Percentiles rank a stretch among this genome's conserved stretches.
These are phyloP conservation scores for Ambrosia artemisiifolia DNA, from an alignment of 129 eudicot species.

Conservation along the genomic window DNA sequence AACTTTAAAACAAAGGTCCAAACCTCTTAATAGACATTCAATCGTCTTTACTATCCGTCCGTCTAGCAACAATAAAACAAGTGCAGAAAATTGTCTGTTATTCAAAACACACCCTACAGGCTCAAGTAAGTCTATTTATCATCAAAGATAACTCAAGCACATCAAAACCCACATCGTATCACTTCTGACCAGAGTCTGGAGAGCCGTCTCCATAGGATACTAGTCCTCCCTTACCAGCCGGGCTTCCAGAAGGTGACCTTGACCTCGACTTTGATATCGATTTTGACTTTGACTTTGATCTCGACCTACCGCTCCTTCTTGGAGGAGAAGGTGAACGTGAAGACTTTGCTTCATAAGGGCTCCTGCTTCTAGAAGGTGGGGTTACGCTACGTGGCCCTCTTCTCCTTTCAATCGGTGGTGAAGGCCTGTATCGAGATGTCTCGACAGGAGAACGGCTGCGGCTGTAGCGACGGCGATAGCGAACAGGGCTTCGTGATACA, in stretches of 20 bases:
- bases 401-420: conserved; percentile 69
- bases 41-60: not conserved
- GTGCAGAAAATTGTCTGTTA: conserved; percentile 17
- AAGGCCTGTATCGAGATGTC: conserved; percentile 62
- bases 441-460: conserved; percentile 76
- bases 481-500: conserved; percentile 79
- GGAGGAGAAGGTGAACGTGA: conserved; percentile 63
- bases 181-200: conserved; percentile 70
- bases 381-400: conserved; percentile 39
- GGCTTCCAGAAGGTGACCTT: conserved; percentile 69
- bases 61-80: conserved; percentile 11
- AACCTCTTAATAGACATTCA: conserved; percentile 21
- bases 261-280: conserved; percentile 27
- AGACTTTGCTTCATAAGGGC: conserved; percentile 52
- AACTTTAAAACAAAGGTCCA: conserved; percentile 9
- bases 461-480: conserved; percentile 85
- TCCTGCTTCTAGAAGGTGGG: conserved; percentile 53
- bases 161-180: conserved; percentile 5
- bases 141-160: not conserved
- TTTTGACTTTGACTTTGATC: conserved; percentile 37
- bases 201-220: conserved; percentile 97
- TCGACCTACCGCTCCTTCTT: conserved; percentile 36
- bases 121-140: conserved; percentile 5
- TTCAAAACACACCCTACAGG: conserved; percentile 33
- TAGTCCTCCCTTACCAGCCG: conserved; percentile 63